Evolutionary conservation across 345 rosid species (phyloP), one percentile per base, ranked within the genome.

Genomic region (Lepidium africanum): DNA sequence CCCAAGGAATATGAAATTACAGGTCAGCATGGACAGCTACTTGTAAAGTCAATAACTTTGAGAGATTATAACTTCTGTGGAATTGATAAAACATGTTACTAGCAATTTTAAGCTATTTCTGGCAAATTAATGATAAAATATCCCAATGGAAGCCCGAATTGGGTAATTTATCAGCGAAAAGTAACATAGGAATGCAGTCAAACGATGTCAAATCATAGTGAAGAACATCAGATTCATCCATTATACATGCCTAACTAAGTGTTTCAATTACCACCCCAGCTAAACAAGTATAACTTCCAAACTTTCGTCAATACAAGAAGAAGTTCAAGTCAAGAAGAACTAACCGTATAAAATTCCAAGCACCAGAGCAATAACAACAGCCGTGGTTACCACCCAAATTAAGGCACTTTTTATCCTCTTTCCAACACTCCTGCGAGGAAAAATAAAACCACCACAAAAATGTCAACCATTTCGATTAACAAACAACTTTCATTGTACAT

Each of bases 331-430:
- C 52, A 27, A 37, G 13, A 61, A 15, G 1, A 27, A 79, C 92
- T 65, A 63, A 95, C 99, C 97, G 63, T 95, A 95, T 78, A 95
- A 76, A 65, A 95, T 91, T 45, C 99, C 99, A 55, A 95, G 97
- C 75, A 83, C 76, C 48, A 89, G 86, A 70, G 83, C 96, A 59
- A 91, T 87, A 15, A 95, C 96, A 70, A 91, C 63, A 8, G 91
- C 99, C 9, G 96, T 89, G 15, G 78, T 76, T 8, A 83, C 84
- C 49, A 95, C 99, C 99, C 99, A 95, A 56, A 77, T 33, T 50
- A 89, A 66, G 7, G 99, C 87, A 69, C 97, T 95, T 84, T 85
- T 89, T 10, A 91, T 80, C 83, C 99, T 83, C 76, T 95, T 87
- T 17, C 90, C 93, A 58, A 91, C 42, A 73, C 67, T 82, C 96